A percentile compares a stretch with the other conserved stretches of the same genome.
These are phyloP conservation scores for Blastobotrys capitulatus DNA, from an alignment of 1,139 yeast genomes.

Conservation along the genomic window DNA sequence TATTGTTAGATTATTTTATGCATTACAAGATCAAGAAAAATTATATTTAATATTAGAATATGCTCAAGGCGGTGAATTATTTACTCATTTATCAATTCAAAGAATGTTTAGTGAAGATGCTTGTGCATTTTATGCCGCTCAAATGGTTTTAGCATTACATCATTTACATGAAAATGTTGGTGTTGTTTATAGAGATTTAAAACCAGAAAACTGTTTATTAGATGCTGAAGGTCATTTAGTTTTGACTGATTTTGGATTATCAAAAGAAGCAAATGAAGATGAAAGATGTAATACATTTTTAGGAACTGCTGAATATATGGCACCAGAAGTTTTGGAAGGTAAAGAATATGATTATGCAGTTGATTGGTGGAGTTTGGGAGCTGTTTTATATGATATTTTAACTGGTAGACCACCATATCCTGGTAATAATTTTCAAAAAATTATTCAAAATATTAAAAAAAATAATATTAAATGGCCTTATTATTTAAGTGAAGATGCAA, in stretches of 20 bases:
- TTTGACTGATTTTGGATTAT: constrained; percentile 86
- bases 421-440: constrained; percentile 78
- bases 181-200: constrained; percentile 84
- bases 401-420: constrained; percentile 95
- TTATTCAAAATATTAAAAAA: constrained; percentile 74
- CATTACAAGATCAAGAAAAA: constrained; percentile 80
- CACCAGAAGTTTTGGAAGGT: constrained; percentile 87
- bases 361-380: constrained; percentile 98
- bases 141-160: constrained; percentile 72
- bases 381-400: constrained; percentile 78
- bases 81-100: constrained; percentile 75
- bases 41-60: constrained; percentile 78
- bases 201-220: constrained; percentile 88
- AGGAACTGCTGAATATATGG: constrained; percentile 96
- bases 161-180: constrained; percentile 79
- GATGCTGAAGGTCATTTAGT: constrained; percentile 77
- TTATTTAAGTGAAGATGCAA: constrained; percentile 78
- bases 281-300: constrained; percentile 65
- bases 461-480: constrained; percentile 65
- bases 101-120: constrained; percentile 79
- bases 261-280: constrained; percentile 57
- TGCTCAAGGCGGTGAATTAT: constrained; percentile 90
- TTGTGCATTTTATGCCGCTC: constrained; percentile 81
- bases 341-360: constrained; percentile 81
- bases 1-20: constrained; percentile 82